Conservation (phyloP, 148 eudicot genomes). For the Chenopodium suecicum region DNA sequence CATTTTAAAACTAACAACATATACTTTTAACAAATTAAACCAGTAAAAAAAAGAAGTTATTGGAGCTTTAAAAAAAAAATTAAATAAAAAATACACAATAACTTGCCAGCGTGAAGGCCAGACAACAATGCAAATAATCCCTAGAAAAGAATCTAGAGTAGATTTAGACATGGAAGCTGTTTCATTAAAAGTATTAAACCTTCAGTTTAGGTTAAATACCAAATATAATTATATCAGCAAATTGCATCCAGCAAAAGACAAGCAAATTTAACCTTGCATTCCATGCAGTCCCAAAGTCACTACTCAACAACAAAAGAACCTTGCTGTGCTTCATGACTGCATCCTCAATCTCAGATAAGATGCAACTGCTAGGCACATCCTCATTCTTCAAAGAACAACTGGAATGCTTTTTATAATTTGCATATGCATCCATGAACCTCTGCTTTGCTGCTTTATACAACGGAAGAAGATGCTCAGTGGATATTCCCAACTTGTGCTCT, state of each 20-base stretch:
- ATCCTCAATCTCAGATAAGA: slow-evolving; percentile 35
- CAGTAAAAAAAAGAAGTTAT: no score
- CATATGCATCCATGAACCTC: slow-evolving; percentile 51
- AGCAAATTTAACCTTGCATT: slow-evolving; percentile 61
- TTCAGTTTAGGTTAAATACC: neutral
- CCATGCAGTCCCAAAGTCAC: slow-evolving; percentile 93
- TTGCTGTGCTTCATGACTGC: slow-evolving; percentile 80
- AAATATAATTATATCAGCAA: neutral
- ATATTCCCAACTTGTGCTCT: slow-evolving; percentile 85
- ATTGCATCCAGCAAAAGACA: neutral
- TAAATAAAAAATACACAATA: neutral
- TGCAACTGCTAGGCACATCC: slow-evolving; percentile 14
- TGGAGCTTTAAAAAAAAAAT: no score
- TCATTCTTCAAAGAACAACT: slow-evolving; percentile 17
- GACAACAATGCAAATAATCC: neutral
- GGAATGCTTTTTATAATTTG: slow-evolving; percentile 37
- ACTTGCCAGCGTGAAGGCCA: neutral
- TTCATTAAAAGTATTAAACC: neutral
- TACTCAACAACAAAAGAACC: slow-evolving; percentile 71
- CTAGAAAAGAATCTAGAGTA: neutral
- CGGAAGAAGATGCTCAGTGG: slow-evolving; percentile 57
- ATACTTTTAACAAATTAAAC: neutral
- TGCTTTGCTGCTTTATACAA: slow-evolving; percentile 64
- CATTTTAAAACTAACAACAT: neutral
- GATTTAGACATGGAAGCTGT: neutral